Evolutionary conservation across 2,329 filamentous ascomycete species (phyloP), one percentile per base, ranked within the genome.

Genomic region (Aureobasidium zeae): DNA sequence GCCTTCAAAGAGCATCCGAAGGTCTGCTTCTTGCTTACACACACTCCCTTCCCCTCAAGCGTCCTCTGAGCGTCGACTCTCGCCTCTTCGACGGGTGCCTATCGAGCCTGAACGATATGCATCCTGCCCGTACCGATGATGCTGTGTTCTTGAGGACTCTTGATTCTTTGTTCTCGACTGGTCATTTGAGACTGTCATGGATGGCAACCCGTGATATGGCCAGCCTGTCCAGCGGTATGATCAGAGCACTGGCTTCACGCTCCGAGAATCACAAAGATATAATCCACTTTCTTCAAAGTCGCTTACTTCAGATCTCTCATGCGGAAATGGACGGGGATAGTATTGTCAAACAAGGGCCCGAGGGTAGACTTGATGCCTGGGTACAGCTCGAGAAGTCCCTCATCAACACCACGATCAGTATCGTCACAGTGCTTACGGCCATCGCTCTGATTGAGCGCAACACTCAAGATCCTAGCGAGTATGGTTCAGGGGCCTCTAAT

Each of bases 101-200:
- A 8, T 22, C 24, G 9, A 30, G 36, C 11, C 16, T 46, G 20
- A 26, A 25, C 3, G 15, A 16, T 3, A 31, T 38, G 7, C 25
- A 34, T 15, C 16, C 30, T 28, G 21, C 19, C 16, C 26, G 21
- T 21, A 21, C 39, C 13, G 5, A 22, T 3, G 34, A 43, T 8
- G 22, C 33, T 15, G 15, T 30, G 3, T 36, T 36, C 12, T 3
- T 44, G 3, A 28, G 36, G 10, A 34, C 35, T 4, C 31, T 46
- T 8, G 55, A 57, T 31, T 53, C 55, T 25, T 54, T 64, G 54
- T 47, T 65, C 12, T 55, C 54, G 9, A 49, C 58, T 32, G 56
- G 60, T 25, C 52, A 59, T 10, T 41, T 64, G 8, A 61, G 60
- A 3, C 38, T 64, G 8, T 61, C 63, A 41, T 65, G 63, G 63